Evolutionary conservation across 768 basidiomycete genomes (phyloP), one percentile per base, ranked within the genome.

Genomic region (Fibroporia radiculosa): DNA sequence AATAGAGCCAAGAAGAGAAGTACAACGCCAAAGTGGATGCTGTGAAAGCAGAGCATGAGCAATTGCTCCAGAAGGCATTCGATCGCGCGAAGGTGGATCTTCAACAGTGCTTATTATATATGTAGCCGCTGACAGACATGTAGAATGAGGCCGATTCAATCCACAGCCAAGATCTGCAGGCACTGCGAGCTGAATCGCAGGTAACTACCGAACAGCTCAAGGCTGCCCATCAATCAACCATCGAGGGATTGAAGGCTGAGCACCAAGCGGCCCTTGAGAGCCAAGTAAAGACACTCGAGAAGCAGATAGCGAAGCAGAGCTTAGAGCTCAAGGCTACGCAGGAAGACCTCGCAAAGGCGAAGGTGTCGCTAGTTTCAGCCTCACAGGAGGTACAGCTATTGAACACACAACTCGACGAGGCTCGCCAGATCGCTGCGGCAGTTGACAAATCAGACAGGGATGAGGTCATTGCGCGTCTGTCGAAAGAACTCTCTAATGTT

Each of bases 271-370:
- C 62, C 4, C 67, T 85, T 14, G 80, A 82, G 44, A 71, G 70
- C 14, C 72, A 84, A 53, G 66, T 75, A 31, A 69, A 71, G 42
- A 60, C 60, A 0, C 63, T 82, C 18, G 77, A 80, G 63, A 88
- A 88, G 66, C 73, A 75, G 55, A 71, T 85, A 40, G 68, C 67
- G 43, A 74, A 65, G 40, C 68, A 82, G 49, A 76, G 66, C 45
- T 66, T 90, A 24, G 86, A 91, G 52, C 74, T 92, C 33, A 88
- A 83, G 56, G 90, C 88, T 12, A 88, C 90, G 0, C 78, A 82
- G 56, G 88, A 92, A 49, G 88, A 91, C 59, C 78, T 93, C 27
- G 57, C 71, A 2, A 91, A 89, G 67, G 72, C 84, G 4, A 91
- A 92, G 61, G 58, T 74, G 1, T 64, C 75, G 20, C 56, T 81